These are phyloP conservation scores for Baeospora myosura DNA, from an alignment of 1,284 basidiomycete species.

Conservation along the genomic window DNA sequence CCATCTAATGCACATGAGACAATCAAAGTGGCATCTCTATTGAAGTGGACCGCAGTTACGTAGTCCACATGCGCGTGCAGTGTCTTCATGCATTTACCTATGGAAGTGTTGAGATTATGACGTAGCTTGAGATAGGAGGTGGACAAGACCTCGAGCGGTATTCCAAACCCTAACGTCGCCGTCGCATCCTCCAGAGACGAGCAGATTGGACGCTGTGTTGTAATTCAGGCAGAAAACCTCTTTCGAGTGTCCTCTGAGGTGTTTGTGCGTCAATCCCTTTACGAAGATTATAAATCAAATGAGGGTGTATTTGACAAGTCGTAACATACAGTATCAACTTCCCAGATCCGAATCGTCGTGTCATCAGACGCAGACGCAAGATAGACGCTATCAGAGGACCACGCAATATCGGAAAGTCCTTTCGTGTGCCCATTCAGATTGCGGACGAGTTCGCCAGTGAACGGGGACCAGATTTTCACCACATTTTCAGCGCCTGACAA, in stretches of 20 bases:
- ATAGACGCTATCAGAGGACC: conserved; percentile 77
- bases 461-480: conserved; percentile 76
- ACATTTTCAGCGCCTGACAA: conserved; percentile 61
- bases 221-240: conserved; percentile 91
- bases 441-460: conserved; percentile 68
- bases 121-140: not conserved
- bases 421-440: conserved; percentile 68
- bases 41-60: conserved; percentile 91
- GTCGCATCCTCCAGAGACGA: conserved; percentile 90
- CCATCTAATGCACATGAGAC: conserved; percentile 91
- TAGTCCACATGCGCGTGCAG: conserved; percentile 92
- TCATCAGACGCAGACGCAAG: conserved; percentile 90
- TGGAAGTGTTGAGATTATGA: not conserved
- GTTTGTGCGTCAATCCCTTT: conserved; percentile 62
- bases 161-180: conserved; percentile 94
- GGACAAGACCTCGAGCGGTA: conserved; percentile 32
- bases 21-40: conserved; percentile 84
- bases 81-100: conserved; percentile 75
- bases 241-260: conserved; percentile 76
- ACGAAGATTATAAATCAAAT: conserved; percentile 7
- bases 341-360: conserved; percentile 79
- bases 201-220: conserved; percentile 77
- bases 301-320: conserved; percentile 6
- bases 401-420: conserved; percentile 84
- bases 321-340: conserved; percentile 62